Percentiles rank a stretch among this genome's conserved stretches.
Conservation (phyloP, 1,284 basidiomycete species). For the Rhizopogon hawkerae region DNA sequence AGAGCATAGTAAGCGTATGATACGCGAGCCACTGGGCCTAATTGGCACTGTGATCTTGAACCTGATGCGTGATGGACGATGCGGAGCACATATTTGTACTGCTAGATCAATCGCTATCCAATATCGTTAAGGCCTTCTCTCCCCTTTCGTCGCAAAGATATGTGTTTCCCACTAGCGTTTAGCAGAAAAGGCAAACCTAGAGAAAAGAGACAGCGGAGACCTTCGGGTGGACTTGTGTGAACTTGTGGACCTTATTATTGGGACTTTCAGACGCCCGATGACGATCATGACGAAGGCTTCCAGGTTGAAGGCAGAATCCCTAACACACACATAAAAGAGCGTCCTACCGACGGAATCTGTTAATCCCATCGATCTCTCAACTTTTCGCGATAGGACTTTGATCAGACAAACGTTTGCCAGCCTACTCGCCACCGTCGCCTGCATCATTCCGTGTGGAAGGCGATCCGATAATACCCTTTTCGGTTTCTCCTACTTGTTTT, state of each 20-base stretch:
- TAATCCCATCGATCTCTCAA: not conserved
- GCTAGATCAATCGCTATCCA: no score
- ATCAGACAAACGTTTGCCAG: conserved; percentile 13
- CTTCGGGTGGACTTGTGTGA: not conserved
- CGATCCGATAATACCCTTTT: conserved; percentile 29
- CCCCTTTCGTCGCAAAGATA: not conserved
- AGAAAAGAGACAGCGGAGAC: not conserved
- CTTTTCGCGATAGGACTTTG: not conserved
- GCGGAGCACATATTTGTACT: not conserved
- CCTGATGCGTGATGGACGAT: not conserved
- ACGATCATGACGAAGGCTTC: not conserved
- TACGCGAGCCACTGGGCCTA: no score
- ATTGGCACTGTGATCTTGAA: no score
- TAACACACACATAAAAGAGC: no score
- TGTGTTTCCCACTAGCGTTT: conserved; percentile 2
- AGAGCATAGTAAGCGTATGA: no score
- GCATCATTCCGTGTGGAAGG: conserved; percentile 5
- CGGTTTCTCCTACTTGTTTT: conserved; percentile 21
- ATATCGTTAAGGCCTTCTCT: not conserved
- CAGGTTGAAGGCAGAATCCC: no score
- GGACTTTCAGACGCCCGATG: not conserved
- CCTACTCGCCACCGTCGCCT: conserved; percentile 2
- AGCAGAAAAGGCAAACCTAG: not conserved
- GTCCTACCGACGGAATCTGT: not conserved
- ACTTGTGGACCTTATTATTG: no score